Evolutionary conservation across 2,329 filamentous ascomycete genomes (phyloP), one percentile per base, ranked within the genome.

Genomic region (Trichoderma breve): DNA sequence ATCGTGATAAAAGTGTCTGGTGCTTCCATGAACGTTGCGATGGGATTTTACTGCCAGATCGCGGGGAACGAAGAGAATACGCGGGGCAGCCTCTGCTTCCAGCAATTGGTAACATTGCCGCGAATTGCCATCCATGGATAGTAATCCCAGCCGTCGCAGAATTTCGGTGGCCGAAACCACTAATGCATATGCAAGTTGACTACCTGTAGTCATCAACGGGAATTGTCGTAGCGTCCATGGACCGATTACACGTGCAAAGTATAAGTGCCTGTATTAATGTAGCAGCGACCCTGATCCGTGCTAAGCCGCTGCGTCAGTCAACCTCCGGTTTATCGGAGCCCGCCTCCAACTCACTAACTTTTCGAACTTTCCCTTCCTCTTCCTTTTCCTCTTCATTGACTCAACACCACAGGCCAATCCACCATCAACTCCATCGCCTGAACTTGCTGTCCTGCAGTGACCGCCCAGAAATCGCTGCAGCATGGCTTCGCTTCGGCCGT

Each of bases 401-500:
- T 55, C 61, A 61, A 60, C 63, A 61, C 53, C 64, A 58, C 70
- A 28, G 60, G 55, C 14, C 53, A 30, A 26, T 32, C 57, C 55
- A n/a, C 30, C n/a, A 68, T 26, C 30, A 68, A 62, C 32, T n/a
- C 53, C 63, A 67, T 60, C 39, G 36, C 28, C 28, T 15, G 6
- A 64, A 30, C 51, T 14, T 51, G 28, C 32, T 28, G 15, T 53
- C 63, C 24, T 12, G 21, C 39, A 39, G 36, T 21, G 58, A 43
- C 32, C 18, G 66, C 15, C 60, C 6, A 24, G n/a, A 21, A 26
- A 65, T 15, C 55, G 34, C 57, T 74, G 68, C 76, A 79, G 77
- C 79, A 86, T 86, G 84, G 83, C 83, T 71, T 83, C 83, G 77
- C 82, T 85, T 74, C 81, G 83, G 79, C 79, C 83, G 73, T 79